Conservation (phyloP, 805 yeast genomes). For the Wickerhamomyces kurtzmanii region DNA sequence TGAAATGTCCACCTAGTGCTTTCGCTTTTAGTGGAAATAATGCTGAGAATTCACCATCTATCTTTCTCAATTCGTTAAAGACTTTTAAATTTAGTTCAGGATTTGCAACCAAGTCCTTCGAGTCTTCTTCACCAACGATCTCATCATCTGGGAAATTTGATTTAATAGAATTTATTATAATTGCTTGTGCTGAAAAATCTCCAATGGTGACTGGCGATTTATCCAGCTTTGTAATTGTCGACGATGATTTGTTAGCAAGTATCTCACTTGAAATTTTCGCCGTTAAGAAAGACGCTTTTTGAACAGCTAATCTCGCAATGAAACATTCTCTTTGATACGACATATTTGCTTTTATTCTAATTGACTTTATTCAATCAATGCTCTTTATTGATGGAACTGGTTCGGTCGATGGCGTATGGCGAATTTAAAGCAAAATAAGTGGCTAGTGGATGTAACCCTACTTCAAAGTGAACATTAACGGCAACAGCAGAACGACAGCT, state of each 20-base stretch:
- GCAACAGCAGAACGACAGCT: no score
- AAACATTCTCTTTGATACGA: constrained; percentile 55
- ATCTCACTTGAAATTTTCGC: constrained; percentile 49
- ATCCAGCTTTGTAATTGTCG: constrained; percentile 73
- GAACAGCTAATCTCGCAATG: constrained; percentile 85
- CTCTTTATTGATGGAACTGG: no score
- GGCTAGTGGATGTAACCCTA: no score
- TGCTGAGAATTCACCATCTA: constrained; percentile 34
- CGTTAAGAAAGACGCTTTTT: constrained; percentile 74
- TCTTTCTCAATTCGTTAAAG: constrained; percentile 44
- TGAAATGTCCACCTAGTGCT: constrained; percentile 27
- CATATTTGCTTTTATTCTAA: constrained; percentile 10
- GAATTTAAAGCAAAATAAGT: no score
- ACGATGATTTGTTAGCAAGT: constrained; percentile 32
- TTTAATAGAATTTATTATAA: constrained; percentile 75
- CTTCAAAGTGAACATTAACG: no score
- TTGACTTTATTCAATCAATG: no score
- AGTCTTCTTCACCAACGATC: constrained; percentile 92
- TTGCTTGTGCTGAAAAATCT: constrained; percentile 93
- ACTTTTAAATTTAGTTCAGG: constrained; percentile 41
- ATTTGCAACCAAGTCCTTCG: constrained; percentile 51
- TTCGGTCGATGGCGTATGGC: no score
- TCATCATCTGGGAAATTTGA: constrained; percentile 75
- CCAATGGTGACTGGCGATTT: constrained; percentile 94
- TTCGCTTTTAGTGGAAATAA: constrained; percentile 7